A percentile compares a stretch with the other conserved stretches of the same genome.
phyloP scores from a whole-genome alignment of 2,329 filamentous ascomycete genomes.

The Cadophora sp. region DNA sequence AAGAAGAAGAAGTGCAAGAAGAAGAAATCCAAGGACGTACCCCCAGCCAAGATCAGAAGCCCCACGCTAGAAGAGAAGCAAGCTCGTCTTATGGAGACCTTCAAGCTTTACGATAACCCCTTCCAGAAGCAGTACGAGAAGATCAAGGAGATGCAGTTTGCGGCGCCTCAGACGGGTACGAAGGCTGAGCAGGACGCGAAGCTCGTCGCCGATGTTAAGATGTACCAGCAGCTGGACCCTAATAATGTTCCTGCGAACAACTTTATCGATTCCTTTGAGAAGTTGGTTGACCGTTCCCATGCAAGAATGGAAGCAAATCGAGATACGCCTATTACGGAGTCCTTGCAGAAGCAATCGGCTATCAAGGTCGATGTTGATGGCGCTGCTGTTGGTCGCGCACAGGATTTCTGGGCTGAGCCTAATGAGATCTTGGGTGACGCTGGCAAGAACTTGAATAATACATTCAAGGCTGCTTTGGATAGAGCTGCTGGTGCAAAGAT shows the following conservation, averaged over 20 bases:
- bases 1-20: conserved; percentile 17
- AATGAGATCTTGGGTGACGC: background rate
- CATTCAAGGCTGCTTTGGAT: conserved; percentile 12
- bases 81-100: background rate
- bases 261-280: background rate
- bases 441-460: conserved; percentile 6
- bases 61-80: conserved; percentile 16
- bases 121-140: conserved; percentile 4
- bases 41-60: conserved; percentile 4
- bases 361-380: conserved; percentile 9
- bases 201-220: background rate
- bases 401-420: conserved; percentile 9
- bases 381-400: background rate
- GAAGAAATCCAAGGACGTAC: background rate
- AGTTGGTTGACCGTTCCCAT: background rate
- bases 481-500: conserved; percentile 14
- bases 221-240: background rate
- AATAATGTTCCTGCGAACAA: background rate
- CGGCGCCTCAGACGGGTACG: too few species aligned
- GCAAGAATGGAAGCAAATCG: background rate
- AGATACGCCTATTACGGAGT: background rate
- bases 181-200: background rate
- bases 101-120: conserved; percentile 9
- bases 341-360: background rate
- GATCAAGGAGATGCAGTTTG: background rate